These are phyloP conservation scores for Lepiota brunneoincarnata DNA, from an alignment of 768 basidiomycete genomes.

Conservation along the genomic window DNA sequence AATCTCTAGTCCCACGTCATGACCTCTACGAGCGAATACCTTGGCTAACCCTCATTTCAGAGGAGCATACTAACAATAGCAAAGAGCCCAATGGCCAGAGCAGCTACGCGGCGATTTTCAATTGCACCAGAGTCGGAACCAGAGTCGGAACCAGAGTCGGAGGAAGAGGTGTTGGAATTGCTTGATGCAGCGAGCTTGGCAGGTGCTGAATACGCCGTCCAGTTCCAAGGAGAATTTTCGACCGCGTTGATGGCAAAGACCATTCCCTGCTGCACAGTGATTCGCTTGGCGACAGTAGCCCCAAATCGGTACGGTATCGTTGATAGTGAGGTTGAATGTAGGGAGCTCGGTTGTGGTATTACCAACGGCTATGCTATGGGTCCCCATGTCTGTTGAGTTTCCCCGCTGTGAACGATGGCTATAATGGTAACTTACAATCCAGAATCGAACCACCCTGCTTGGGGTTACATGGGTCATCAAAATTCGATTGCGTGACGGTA, in stretches of 20 bases:
- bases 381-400: too few species aligned
- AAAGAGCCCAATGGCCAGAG: background rate
- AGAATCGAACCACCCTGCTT: conserved; percentile 36
- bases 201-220: conserved; percentile 41
- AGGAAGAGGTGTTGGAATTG: conserved; percentile 13
- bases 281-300: conserved; percentile 51
- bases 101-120: background rate
- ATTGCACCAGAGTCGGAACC: too few species aligned
- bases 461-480: conserved; percentile 33
- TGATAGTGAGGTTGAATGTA: conserved; percentile 44
- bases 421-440: conserved; percentile 47
- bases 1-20: too few species aligned
- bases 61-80: background rate
- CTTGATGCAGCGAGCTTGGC: conserved; percentile 19
- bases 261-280: conserved; percentile 61
- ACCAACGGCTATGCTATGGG: conserved; percentile 45
- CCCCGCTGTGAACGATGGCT: too few species aligned
- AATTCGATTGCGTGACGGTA: conserved; percentile 41
- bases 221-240: conserved; percentile 48
- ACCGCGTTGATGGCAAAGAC: conserved; percentile 61
- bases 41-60: too few species aligned
- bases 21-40: too few species aligned
- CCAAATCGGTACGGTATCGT: conserved; percentile 57
- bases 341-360: conserved; percentile 42
- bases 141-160: conserved; percentile 5